A percentile compares a stretch with the other conserved stretches of the same genome.
These are phyloP conservation scores for Chaetomium olivaceum DNA, from an alignment of 2,329 filamentous ascomycete species.

Conservation along the genomic window DNA sequence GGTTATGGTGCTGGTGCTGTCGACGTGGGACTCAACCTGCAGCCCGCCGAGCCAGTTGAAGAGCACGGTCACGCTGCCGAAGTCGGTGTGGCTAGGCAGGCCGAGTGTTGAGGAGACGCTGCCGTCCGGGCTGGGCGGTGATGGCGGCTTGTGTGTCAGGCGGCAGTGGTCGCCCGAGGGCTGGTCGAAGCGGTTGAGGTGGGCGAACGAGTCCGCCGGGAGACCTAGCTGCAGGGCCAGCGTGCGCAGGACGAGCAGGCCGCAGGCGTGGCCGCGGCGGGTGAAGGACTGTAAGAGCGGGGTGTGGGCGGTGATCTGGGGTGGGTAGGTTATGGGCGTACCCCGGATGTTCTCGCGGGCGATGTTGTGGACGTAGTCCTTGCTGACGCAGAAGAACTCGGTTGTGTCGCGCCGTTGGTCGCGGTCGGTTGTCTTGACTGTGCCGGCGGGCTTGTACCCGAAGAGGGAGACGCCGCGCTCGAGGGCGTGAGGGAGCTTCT, in stretches of 20 bases:
- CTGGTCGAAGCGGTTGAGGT: constrained; percentile 36
- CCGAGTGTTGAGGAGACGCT: constrained; percentile 33
- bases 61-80: constrained; percentile 42
- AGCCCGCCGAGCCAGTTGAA: constrained; percentile 45
- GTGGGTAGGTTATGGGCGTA: constrained; percentile 33
- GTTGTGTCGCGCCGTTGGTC: constrained; percentile 36
- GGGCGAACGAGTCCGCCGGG: constrained; percentile 31
- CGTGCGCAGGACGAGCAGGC: constrained; percentile 35
- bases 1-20: too few relatives aligned
- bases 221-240: constrained; percentile 36
- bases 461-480: constrained; percentile 32
- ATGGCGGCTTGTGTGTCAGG: constrained; percentile 37
- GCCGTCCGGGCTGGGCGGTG: constrained; percentile 36
- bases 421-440: constrained; percentile 35
- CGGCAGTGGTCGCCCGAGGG: constrained; percentile 39
- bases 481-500: constrained; percentile 35
- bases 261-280: constrained; percentile 34
- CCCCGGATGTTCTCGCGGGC: constrained; percentile 28
- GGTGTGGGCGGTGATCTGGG: constrained; percentile 29
- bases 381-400: constrained; percentile 41
- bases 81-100: constrained; percentile 37
- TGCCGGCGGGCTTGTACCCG: constrained; percentile 39
- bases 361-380: constrained; percentile 36
- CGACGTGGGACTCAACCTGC: constrained; percentile 39
- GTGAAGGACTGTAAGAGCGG: constrained; percentile 36